phyloP scores from a whole-genome alignment of 2,329 filamentous ascomycete species.

The Pseudogymnoascus sp. region DNA sequence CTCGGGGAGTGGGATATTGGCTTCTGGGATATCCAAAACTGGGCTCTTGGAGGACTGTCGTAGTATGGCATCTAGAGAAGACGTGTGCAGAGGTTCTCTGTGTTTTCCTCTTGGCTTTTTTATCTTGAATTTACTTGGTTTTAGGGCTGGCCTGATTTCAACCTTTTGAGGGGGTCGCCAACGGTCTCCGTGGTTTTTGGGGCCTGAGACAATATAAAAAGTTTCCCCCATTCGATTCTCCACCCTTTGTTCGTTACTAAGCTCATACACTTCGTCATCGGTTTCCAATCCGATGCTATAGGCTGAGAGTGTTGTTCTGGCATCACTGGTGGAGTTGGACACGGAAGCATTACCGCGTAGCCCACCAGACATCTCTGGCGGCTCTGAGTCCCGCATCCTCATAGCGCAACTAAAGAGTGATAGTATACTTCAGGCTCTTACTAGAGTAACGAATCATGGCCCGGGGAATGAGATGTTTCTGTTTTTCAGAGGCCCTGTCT shows the following conservation, averaged over 20 bases:
- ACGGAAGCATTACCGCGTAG: not conserved
- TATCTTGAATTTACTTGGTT: not conserved
- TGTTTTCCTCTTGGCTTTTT: not conserved
- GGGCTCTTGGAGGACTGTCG: not conserved
- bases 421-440: not conserved
- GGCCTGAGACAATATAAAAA: not conserved
- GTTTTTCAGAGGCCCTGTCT: not conserved
- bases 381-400: not conserved
- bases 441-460: not conserved
- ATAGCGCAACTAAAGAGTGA: not conserved
- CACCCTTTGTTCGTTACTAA: not conserved
- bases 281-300: not conserved
- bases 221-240: not conserved
- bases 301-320: not conserved
- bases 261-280: not conserved
- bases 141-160: not conserved
- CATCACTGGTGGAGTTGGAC: not conserved
- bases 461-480: not conserved
- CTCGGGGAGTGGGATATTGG: slow-evolving; percentile 10
- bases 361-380: not conserved
- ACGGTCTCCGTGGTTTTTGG: not conserved
- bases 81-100: not conserved
- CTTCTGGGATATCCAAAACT: not conserved
- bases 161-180: not conserved
- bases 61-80: slow-evolving; percentile 9